Evolutionary conservation across 768 basidiomycete genomes (phyloP), one percentile per base, ranked within the genome.

Genomic region (Suillus fuscotomentosus): DNA sequence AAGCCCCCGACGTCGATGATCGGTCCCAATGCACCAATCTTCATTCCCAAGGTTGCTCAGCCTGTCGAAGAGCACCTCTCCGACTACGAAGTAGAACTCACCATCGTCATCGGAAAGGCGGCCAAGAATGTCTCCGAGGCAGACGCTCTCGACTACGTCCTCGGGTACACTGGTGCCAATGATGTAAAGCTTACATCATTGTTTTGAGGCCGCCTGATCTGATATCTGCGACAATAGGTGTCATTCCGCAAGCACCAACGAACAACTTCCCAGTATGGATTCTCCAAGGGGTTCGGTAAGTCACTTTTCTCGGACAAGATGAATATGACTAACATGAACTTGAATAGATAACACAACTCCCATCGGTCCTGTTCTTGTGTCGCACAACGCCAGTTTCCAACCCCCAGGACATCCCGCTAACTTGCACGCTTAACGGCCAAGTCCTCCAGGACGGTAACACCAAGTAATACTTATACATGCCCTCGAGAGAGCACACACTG

Each of bases 201-300:
- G 14, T 22, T 43, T 17, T 1, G 3, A 41, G 27, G 11, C 11
- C n/a, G 38, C 60, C 24, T 27, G 27, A 24, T 53, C 57, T 48
- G 17, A 39, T 64, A 3, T 22, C 4, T 43, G 2, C 15, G 27
- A 47, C 42, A 39, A 15, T 66, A 90, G 88, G 83, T 91, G 3
- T 94, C 92, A 5, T 94, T 94, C 84, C 85, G 94, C 48, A 87
- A 88, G 67, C 88, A 90, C 69, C 94, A 95, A 73, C 79, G 90
- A 76, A 85, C 86, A 4, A 88, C 89, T 11, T 88, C 89, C 0
- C 94, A 96, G 69, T 96, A 94, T 93, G 81, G 84, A 38, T 95
- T 93, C 76, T 93, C 92, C 34, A 96, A 96, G 76, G 83, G 89
- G 48, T 96, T 94, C 68, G 94, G 92, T 89, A 63, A 31, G 83